Percentiles rank a stretch among this genome's conserved stretches.
These are phyloP conservation scores for Wickerhamomyces pijperi DNA, from an alignment of 805 yeast genomes.

Conservation along the genomic window DNA sequence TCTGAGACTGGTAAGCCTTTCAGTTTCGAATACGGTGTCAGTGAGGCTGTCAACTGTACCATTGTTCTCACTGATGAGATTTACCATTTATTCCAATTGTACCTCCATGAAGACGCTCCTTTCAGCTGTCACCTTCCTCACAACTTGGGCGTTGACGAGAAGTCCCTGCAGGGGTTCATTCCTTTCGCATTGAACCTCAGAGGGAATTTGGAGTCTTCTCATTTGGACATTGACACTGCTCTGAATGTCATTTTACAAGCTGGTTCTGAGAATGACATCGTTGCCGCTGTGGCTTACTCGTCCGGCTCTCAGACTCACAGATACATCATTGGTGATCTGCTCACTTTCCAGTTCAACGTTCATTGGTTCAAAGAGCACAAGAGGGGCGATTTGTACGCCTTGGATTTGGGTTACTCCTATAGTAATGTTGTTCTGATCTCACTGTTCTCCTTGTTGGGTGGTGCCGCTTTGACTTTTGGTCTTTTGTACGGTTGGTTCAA, in stretches of 20 bases:
- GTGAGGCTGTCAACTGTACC: slow-evolving; percentile 47
- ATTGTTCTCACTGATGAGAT: slow-evolving; percentile 49
- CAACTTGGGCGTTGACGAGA: slow-evolving; percentile 11
- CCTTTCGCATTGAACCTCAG: slow-evolving; percentile 56
- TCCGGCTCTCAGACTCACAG: slow-evolving; percentile 46
- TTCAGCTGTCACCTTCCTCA: slow-evolving; percentile 56
- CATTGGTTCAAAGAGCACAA: slow-evolving; percentile 35
- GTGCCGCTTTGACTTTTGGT: slow-evolving; percentile 6
- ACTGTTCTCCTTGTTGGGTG: slow-evolving; percentile 2
- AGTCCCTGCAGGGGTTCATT: slow-evolving; percentile 23
- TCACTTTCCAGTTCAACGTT: slow-evolving; percentile 46
- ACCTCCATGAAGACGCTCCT: slow-evolving; percentile 70
- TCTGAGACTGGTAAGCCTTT: slow-evolving; percentile 54
- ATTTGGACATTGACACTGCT: slow-evolving; percentile 52
- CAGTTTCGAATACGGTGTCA: slow-evolving; percentile 36
- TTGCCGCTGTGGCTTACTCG: slow-evolving; percentile 42
- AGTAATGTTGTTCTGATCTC: not conserved
- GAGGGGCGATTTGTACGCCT: slow-evolving; percentile 2
- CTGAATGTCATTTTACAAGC: slow-evolving; percentile 41
- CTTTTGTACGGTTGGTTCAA: slow-evolving; percentile 11
- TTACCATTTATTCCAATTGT: slow-evolving; percentile 64
- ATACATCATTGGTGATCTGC: slow-evolving; percentile 52
- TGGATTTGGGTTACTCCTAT: slow-evolving; percentile 4
- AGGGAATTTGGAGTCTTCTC: slow-evolving; percentile 57
- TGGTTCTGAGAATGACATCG: slow-evolving; percentile 23